phyloP scores from a whole-genome alignment of 2,329 filamentous ascomycete genomes.

The Acarospora socialis region DNA sequence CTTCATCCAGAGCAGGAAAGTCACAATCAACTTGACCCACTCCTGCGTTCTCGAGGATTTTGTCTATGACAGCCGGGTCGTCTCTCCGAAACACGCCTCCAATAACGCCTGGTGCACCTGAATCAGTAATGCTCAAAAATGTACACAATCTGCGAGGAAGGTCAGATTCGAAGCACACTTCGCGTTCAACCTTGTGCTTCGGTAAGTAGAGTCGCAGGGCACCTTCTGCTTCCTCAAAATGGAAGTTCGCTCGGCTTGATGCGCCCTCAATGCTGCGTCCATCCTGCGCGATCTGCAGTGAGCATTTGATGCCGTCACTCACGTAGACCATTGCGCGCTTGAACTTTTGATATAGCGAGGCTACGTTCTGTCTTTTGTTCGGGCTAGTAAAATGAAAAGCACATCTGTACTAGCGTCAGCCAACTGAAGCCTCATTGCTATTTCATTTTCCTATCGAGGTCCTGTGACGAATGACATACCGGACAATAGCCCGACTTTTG shows the following conservation, averaged over 20 bases:
- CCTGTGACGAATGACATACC: too few relatives aligned
- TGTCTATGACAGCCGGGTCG: too few relatives aligned
- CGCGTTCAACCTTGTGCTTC: not conserved
- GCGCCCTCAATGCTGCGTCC: too few relatives aligned
- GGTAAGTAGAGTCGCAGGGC: conserved; percentile 1
- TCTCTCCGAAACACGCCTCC: not conserved
- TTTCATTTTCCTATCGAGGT: too few relatives aligned
- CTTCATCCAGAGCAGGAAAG: not conserved
- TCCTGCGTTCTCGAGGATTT: too few relatives aligned
- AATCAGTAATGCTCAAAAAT: not conserved
- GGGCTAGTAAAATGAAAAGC: not conserved
- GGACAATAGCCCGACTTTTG: too few relatives aligned
- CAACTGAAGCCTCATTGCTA: too few relatives aligned
- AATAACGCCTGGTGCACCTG: not conserved
- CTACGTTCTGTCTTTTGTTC: not conserved
- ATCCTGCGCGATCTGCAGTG: too few relatives aligned
- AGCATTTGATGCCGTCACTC: too few relatives aligned
- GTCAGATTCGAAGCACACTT: not conserved
- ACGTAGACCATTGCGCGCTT: too few relatives aligned
- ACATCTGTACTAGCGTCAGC: too few relatives aligned
- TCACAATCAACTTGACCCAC: too few relatives aligned
- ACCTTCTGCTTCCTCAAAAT: not conserved
- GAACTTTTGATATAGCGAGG: not conserved
- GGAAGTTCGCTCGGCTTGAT: not conserved
- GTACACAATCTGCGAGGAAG: not conserved